Evolutionary conservation across 805 yeast genomes (phyloP).

Genomic region (Cyberlindnera mississippiensis): DNA sequence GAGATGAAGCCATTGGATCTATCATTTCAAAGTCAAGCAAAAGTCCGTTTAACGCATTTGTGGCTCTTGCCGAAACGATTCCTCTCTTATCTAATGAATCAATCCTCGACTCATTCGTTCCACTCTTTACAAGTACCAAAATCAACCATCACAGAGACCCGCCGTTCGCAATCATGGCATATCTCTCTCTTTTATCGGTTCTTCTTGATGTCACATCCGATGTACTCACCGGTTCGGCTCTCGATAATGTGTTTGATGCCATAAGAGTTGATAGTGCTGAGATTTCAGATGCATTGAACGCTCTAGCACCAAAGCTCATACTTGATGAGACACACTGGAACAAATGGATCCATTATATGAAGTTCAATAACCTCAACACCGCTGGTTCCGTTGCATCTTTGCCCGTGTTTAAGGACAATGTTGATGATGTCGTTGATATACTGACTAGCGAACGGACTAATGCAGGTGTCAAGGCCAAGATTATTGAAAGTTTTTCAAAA

Average conservation of each 20-base stretch:
- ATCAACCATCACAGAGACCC: constrained; percentile 25
- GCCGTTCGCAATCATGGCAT: constrained; percentile 22
- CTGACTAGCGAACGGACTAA: constrained; percentile 25
- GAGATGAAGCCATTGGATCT: constrained; percentile 3
- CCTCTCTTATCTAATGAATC: constrained; percentile 8
- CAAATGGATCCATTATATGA: constrained; percentile 37
- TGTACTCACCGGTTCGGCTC: constrained; percentile 3
- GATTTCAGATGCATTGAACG: constrained; percentile 5
- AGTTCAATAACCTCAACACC: constrained; percentile 35
- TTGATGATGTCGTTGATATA: constrained; percentile 11
- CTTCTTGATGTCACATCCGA: constrained; percentile 3
- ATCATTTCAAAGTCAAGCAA: constrained; percentile 9
- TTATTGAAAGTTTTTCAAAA: constrained; percentile 18
- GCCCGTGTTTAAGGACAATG: constrained; percentile 6
- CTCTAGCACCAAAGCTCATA: constrained; percentile 14
- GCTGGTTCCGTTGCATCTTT: constrained; percentile 35
- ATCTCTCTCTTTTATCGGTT: constrained; percentile 23
- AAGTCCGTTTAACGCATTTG: constrained; percentile 17
- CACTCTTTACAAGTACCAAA: constrained; percentile 10
- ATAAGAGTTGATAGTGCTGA: constrained; percentile 19
- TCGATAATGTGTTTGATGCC: constrained; percentile 22
- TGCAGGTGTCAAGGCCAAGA: constrained; percentile 14
- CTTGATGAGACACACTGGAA: constrained; percentile 12
- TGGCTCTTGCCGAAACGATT: constrained; percentile 21
- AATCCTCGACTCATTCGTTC: constrained; percentile 2